Evolutionary conservation across 306 rosid species (phyloP), one percentile per base, ranked within the genome.

Genomic region (Potentilla sterilis): DNA sequence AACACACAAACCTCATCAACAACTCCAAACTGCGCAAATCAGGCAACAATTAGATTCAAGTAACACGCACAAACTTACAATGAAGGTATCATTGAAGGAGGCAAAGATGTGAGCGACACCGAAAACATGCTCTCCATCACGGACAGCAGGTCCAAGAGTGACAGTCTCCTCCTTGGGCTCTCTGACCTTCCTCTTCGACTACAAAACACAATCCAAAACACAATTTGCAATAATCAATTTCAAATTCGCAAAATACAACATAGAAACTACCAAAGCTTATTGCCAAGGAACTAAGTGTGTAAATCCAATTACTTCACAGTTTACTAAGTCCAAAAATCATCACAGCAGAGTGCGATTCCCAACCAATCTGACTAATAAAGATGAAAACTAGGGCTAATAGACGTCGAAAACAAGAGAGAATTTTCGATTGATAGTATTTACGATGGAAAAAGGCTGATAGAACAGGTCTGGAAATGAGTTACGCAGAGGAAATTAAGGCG

Each of bases 151-250:
- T 69, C 89, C 89, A 16, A 86, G 89, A 7, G 86, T 83, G 7
- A 86, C 85, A 75, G 61, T 86, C 19, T 83, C 87, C 81, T 86
- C 89, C 83, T 86, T 86, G 47, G 86, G 89, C 81, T 86, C 89
- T 32, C 89, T 83, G 22, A 72, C 79, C 67, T 86, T 86, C 77
- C 79, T 86, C 52, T 77, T 86, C 28, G 85, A 86, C 86, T 82
- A 66, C 14, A 72, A 37, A 48, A 38, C 63, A 34, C 37, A 69
- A 10, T 7, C 51, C 38, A 8, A 62, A 9, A 24, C 14, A 72
- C 1, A 22, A 12, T 15, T 62, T 35, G 21, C 22, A 35, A 24
- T 11, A 24, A 24, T 37, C 40, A 37, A 2, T 37, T 28, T 28
- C 28, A 28, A 28, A 28, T 28, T 28, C 28, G 28, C 41, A 38